Evolutionary conservation across 495 filamentous ascomycete genomes (phyloP).

Genomic region (Neurospora sp.): DNA sequence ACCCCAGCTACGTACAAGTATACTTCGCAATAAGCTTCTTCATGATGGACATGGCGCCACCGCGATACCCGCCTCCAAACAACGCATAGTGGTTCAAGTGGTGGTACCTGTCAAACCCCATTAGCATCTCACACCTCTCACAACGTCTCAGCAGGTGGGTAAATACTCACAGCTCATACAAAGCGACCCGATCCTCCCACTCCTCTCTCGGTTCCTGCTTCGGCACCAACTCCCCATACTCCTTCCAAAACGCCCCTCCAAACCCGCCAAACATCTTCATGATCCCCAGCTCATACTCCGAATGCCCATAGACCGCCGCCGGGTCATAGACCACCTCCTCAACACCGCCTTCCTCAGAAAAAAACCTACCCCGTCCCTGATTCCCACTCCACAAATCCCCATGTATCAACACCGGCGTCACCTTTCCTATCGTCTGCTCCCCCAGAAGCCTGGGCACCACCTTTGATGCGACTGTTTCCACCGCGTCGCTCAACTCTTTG

Average conservation of each 20-base stretch:
- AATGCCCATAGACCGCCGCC: slow-evolving; percentile 69
- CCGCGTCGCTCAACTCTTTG: slow-evolving; percentile 43
- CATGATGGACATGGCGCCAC: slow-evolving; percentile 68
- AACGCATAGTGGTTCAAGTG: slow-evolving; percentile 82
- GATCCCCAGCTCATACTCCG: slow-evolving; percentile 83
- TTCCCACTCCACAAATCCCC: slow-evolving; percentile 93
- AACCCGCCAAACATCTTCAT: slow-evolving; percentile 97
- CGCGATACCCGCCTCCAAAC: slow-evolving; percentile 69
- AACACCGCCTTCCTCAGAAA: slow-evolving; percentile 32
- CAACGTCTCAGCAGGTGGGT: neutral
- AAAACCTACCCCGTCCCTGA: slow-evolving; percentile 55
- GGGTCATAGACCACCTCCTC: slow-evolving; percentile 85
- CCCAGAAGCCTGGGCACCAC: slow-evolving; percentile 69
- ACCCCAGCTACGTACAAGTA: slow-evolving; percentile 14
- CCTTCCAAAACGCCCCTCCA: slow-evolving; percentile 53
- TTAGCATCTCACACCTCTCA: neutral
- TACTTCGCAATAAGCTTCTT: slow-evolving; percentile 60
- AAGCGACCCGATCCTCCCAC: slow-evolving; percentile 66
- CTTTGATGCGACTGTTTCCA: slow-evolving; percentile 48
- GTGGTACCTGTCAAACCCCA: slow-evolving; percentile 53
- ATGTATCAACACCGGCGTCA: slow-evolving; percentile 69
- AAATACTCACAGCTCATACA: slow-evolving; percentile 71
- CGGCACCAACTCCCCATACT: slow-evolving; percentile 64
- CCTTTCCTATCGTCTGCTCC: slow-evolving; percentile 53
- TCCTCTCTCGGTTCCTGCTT: slow-evolving; percentile 77